Evolutionary conservation across 176 grass and related monocot species (phyloP).

Genomic region (Phoenix dactylifera): DNA sequence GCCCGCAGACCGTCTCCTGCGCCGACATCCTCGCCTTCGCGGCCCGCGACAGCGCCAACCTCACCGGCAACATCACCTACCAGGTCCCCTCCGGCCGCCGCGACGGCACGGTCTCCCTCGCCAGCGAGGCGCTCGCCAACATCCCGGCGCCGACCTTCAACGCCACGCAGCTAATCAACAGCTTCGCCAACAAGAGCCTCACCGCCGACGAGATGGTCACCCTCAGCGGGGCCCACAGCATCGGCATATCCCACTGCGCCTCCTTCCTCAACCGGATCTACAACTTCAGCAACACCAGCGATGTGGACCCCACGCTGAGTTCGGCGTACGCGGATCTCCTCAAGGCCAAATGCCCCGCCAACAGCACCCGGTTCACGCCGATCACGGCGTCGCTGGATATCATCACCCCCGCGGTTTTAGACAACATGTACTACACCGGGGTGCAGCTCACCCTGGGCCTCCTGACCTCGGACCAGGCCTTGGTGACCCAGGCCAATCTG

Average conservation of each 20-base stretch:
- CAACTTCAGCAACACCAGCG: conserved; percentile 12
- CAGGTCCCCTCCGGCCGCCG: conserved; percentile 25
- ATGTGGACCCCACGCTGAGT: conserved; percentile 41
- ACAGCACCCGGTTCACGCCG: conserved; percentile 24
- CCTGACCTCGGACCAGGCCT: conserved; percentile 33
- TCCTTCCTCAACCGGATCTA: conserved; percentile 38
- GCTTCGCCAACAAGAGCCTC: conserved; percentile 33
- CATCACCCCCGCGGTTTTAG: conserved; percentile 29
- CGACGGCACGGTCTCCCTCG: conserved; percentile 24
- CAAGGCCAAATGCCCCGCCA: conserved; percentile 26
- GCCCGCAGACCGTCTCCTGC: conserved; percentile 41
- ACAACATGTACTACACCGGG: conserved; percentile 67
- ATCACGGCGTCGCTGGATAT: conserved; percentile 40
- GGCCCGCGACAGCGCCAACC: conserved; percentile 31
- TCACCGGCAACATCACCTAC: conserved; percentile 34
- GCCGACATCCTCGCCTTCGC: conserved; percentile 46
- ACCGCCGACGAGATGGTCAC: conserved; percentile 36
- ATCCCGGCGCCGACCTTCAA: conserved; percentile 23
- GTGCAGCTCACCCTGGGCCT: conserved; percentile 34
- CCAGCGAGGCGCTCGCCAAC: conserved; percentile 4
- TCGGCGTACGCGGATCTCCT: conserved; percentile 50
- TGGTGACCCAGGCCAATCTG: conserved; percentile 33
- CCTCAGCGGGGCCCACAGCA: conserved; percentile 46
- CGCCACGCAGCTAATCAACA: not conserved
- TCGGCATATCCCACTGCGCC: conserved; percentile 46